Base-by-base conservation (phyloP, 2,329 filamentous ascomycete species). In the Trichoderma cornu-damae region DNA sequence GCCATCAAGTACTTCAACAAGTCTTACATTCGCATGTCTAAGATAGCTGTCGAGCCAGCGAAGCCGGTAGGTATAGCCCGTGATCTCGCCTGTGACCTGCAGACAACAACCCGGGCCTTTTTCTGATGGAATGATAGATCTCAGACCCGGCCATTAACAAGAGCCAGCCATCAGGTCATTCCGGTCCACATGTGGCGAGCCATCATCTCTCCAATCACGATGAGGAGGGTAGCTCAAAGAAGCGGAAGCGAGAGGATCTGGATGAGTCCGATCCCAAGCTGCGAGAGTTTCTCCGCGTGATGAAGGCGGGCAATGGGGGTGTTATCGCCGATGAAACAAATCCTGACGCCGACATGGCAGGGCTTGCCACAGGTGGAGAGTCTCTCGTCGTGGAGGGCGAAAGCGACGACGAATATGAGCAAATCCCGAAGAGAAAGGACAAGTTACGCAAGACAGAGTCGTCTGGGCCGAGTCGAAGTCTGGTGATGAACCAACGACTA, bases 1-100 rank as follows among this genome's bases (percentile, higher is more conserved):
- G 93, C 94, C 43, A 88, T 95, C 70, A 92, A 89, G 73, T 96
- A 96, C 77, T 96, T 96, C 79, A 92, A 99, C 78, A 90, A 84
- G 70, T 87, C 92, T 62, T 99, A 91, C 74, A 90, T 99, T 67
- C 90, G 91, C 66, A 94, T 96, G 89, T 96, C 92, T 58, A 95
- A 87, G 77, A 91, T 99, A 67, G 82, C 81, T 28, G 94, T 96
- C 61, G 92, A 96, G 75, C 77, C 94, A 68, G 94, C 94, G 57
- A 86, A 83, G 70, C 87, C 94, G 60, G 88, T 95, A 70, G 68
- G 79, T 70, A 38, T 48, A 42, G 55, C 46, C 49, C 51, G 35
- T 47, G 52, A 47, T 47, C 22, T 32, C 49, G 38, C 40, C 52
- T n/a, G 18, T 32, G 24, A 48, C 9, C 12, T 48, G 52, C 63